These are phyloP conservation scores for Colletotrichum siamense DNA, from an alignment of 2,329 filamentous ascomycete species.

Conservation along the genomic window DNA sequence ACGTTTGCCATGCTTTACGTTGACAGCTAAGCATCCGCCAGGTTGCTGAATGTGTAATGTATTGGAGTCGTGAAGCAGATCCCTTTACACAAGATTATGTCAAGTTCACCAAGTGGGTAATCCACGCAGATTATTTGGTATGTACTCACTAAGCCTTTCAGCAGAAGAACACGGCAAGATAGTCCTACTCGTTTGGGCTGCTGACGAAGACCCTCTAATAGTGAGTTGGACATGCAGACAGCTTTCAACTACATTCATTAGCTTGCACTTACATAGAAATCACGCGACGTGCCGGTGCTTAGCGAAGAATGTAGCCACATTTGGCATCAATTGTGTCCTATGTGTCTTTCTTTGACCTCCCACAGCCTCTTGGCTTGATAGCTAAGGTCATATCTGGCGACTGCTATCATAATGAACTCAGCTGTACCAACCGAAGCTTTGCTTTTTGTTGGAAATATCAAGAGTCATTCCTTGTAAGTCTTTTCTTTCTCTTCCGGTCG, in stretches of 20 bases:
- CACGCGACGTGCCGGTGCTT: not conserved
- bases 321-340: not conserved
- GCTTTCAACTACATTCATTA: not conserved
- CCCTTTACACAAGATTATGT: not conserved
- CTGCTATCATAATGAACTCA: not conserved
- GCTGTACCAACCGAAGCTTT: not conserved
- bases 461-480: not conserved
- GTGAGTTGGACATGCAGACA: not conserved
- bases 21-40: not conserved
- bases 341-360: not conserved
- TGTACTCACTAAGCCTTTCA: not conserved
- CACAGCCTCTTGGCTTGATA: not conserved
- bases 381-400: not conserved
- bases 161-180: no score
- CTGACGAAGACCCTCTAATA: not conserved
- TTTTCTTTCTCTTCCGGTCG: not conserved
- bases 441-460: not conserved
- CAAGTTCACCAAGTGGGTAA: not conserved
- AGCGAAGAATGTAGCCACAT: fast-evolving
- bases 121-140: no score
- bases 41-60: not conserved
- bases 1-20: not conserved
- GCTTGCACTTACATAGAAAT: not conserved
- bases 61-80: not conserved
- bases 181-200: no score